Percentiles rank a stretch among this genome's conserved stretches.
These are phyloP conservation scores for Yarrowia keelungensis DNA, from an alignment of 805 yeast genomes.

Conservation along the genomic window DNA sequence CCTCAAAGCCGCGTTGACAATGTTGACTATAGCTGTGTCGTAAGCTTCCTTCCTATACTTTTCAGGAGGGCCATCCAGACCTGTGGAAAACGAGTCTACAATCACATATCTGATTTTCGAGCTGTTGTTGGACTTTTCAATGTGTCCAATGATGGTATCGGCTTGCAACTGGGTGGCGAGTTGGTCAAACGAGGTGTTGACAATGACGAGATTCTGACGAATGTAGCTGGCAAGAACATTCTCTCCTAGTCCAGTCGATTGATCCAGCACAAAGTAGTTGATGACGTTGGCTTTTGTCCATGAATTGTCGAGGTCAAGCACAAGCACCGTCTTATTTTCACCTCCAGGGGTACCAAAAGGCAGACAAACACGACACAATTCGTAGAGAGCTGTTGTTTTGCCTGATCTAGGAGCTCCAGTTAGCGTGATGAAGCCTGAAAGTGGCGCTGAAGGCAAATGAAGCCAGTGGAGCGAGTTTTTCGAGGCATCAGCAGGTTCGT, in stretches of 20 bases:
- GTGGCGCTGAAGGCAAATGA: neutral
- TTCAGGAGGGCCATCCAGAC: neutral
- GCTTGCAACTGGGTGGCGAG: constrained; percentile 1
- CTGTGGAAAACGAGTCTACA: constrained; percentile 15
- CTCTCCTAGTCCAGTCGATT: constrained; percentile 19
- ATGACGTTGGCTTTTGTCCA: constrained; percentile 11
- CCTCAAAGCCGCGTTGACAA: neutral
- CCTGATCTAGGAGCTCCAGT: constrained; percentile 30
- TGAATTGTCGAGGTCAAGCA: constrained; percentile 4
- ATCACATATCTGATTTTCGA: constrained; percentile 23
- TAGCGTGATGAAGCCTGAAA: neutral
- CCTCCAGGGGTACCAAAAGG: constrained; percentile 19
- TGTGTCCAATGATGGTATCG: neutral
- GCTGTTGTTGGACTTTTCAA: constrained; percentile 15
- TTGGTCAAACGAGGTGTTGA: constrained; percentile 1
- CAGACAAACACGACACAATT: constrained; percentile 26
- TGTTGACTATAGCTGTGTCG: neutral
- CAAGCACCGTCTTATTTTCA: constrained; percentile 18
- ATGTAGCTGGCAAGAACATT: constrained; percentile 11
- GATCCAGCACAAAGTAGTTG: constrained; percentile 27
- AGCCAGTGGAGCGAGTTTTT: constrained; percentile 25
- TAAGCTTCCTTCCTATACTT: neutral
- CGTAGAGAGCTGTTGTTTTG: constrained; percentile 19
- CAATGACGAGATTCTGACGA: constrained; percentile 12
- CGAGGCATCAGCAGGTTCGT: neutral